Evolutionary conservation across 805 yeast species (phyloP).

Genomic region (Lipomyces spencermartinsiae): DNA sequence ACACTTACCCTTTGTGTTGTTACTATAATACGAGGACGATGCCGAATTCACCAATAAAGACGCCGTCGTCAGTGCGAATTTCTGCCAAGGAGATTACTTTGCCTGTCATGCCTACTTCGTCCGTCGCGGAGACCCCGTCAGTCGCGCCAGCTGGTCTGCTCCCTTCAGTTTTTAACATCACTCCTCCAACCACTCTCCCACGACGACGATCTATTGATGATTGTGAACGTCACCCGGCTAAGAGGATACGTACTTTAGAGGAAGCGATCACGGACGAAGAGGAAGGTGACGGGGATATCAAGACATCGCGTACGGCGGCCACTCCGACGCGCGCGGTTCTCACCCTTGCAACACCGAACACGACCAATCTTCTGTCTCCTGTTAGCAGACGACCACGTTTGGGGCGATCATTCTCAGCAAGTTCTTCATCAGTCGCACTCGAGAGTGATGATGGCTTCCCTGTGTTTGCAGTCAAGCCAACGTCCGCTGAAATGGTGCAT

Average conservation of each 20-base stretch:
- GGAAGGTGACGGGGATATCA: not conserved
- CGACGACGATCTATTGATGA: conserved; percentile 11
- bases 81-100: not conserved
- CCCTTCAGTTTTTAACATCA: conserved; percentile 48
- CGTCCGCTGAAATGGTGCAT: not conserved
- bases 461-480: not conserved
- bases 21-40: not conserved
- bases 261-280: conserved; percentile 11
- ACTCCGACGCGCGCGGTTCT: conserved; percentile 21
- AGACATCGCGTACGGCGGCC: not conserved
- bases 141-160: conserved; percentile 36
- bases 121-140: conserved; percentile 13
- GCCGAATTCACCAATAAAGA: conserved; percentile 1
- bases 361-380: conserved; percentile 7
- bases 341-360: conserved; percentile 16
- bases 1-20: not conserved
- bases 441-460: not conserved
- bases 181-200: conserved; percentile 43
- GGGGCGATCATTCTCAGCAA: conserved; percentile 17
- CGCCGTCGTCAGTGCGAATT: not conserved
- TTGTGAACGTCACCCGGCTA: not conserved
- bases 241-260: not conserved
- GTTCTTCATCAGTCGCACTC: not conserved
- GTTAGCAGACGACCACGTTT: conserved; percentile 17
- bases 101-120: not conserved